These are phyloP conservation scores for Penicillium goetzii DNA, from an alignment of 495 filamentous ascomycete genomes.

Conservation along the genomic window DNA sequence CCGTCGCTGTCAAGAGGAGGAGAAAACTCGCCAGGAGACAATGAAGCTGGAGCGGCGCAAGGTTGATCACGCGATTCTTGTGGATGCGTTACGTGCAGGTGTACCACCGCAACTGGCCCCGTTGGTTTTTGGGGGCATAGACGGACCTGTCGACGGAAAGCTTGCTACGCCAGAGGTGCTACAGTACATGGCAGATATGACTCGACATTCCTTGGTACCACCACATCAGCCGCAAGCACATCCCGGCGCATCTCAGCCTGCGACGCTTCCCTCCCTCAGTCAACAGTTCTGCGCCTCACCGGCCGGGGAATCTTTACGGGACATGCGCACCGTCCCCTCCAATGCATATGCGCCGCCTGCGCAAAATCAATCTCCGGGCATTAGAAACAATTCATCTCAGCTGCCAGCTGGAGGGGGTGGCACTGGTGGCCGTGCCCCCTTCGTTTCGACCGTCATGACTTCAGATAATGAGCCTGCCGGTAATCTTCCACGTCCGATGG, in stretches of 20 bases:
- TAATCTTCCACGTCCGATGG: neutral
- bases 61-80: slow-evolving; percentile 82
- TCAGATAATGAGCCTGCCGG: neutral
- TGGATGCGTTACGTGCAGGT: slow-evolving; percentile 76
- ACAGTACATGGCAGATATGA: slow-evolving; percentile 5
- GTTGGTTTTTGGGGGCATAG: slow-evolving; percentile 82
- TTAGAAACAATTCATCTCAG: neutral
- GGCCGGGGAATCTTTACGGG: neutral
- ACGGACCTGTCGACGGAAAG: neutral
- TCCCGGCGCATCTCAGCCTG: neutral
- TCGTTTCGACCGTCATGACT: neutral
- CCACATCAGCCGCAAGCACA: slow-evolving; percentile 1
- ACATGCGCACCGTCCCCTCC: neutral
- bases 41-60: slow-evolving; percentile 78
- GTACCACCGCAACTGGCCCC: slow-evolving; percentile 87
- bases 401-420: neutral
- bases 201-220: neutral
- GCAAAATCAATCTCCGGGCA: neutral
- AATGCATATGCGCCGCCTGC: neutral
- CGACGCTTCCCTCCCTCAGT: slow-evolving; percentile 8
- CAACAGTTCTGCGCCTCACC: neutral
- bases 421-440: neutral
- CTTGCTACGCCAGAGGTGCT: neutral
- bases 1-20: slow-evolving; percentile 80
- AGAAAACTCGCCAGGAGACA: slow-evolving; percentile 81